Percentiles rank a stretch among this genome's conserved stretches.
phyloP scores from a whole-genome alignment of 2,329 filamentous ascomycete species.

The Dendrostoma leiphaemia region DNA sequence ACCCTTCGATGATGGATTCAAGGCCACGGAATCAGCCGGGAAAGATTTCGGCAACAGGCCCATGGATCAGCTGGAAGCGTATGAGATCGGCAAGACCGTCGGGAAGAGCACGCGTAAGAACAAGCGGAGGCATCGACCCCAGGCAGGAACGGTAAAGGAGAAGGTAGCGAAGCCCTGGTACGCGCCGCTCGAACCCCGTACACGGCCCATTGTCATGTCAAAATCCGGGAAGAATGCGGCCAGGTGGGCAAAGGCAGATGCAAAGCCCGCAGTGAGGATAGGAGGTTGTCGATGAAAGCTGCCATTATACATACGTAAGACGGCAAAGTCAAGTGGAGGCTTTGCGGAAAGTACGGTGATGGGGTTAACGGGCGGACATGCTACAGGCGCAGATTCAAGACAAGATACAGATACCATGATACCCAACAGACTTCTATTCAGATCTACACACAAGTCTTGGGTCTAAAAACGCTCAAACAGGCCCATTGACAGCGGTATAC shows the following conservation, averaged over 20 bases:
- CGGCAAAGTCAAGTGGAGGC: too few species aligned
- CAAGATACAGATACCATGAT: conserved; percentile 1
- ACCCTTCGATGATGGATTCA: too few species aligned
- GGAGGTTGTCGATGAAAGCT: not conserved
- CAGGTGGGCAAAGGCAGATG: not conserved
- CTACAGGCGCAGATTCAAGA: not conserved
- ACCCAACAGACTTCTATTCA: too few species aligned
- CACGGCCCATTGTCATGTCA: conserved; percentile 2
- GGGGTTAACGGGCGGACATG: not conserved
- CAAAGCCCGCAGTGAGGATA: not conserved
- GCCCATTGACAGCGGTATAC: not conserved
- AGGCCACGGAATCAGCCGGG: too few species aligned
- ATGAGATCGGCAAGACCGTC: not conserved
- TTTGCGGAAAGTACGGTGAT: not conserved
- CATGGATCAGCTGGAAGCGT: too few species aligned
- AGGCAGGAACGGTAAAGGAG: conserved; percentile 15
- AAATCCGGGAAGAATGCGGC: conserved; percentile 10
- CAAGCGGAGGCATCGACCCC: not conserved
- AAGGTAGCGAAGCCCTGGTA: conserved; percentile 12
- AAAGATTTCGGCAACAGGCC: too few species aligned
- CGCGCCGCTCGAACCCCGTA: conserved; percentile 7
- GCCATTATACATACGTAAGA: too few species aligned
- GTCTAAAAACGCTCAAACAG: too few species aligned
- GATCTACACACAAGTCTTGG: too few species aligned
- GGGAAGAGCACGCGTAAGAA: not conserved